A percentile compares a stretch with the other conserved stretches of the same genome.
Evolutionary conservation across 768 basidiomycete genomes (phyloP).

Genomic region (Boletales sp.): DNA sequence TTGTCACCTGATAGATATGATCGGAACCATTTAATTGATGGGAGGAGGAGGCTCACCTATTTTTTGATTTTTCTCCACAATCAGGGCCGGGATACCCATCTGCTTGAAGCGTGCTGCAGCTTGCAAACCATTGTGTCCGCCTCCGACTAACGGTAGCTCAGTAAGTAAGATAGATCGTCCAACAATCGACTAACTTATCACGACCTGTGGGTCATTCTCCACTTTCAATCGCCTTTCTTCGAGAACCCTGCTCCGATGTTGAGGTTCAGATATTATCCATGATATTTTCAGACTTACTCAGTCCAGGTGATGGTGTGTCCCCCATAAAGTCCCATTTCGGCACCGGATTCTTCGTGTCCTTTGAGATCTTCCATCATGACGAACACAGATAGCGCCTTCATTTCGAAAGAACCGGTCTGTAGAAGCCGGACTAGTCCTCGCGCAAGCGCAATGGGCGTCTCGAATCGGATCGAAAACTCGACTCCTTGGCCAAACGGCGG

Average conservation of each 20-base stretch:
- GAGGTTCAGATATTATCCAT: not conserved
- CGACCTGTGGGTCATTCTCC: slow-evolving; percentile 5
- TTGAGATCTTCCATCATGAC: slow-evolving; percentile 3
- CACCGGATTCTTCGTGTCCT: not conserved
- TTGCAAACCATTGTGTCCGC: slow-evolving; percentile 1
- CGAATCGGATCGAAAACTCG: slow-evolving; percentile 4
- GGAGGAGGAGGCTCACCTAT: not conserved
- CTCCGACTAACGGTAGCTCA: not conserved
- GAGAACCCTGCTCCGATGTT: not conserved
- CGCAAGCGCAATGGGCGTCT: slow-evolving; percentile 1
- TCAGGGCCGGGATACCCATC: not conserved
- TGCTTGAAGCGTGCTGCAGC: slow-evolving; percentile 2
- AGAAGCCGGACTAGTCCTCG: not conserved
- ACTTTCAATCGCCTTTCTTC: slow-evolving; percentile 1
- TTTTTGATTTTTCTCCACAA: slow-evolving; percentile 4
- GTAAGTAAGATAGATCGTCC: not conserved
- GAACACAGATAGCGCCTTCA: slow-evolving; percentile 4
- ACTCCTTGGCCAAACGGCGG: slow-evolving; percentile 3
- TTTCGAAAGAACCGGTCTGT: not conserved
- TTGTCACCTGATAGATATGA: not conserved
- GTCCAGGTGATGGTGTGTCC: slow-evolving; percentile 4
- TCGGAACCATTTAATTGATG: not conserved
- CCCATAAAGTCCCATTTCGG: slow-evolving; percentile 1
- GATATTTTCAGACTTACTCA: not conserved
- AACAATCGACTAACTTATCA: not conserved